Percentiles rank a stretch among this genome's conserved stretches.
Conservation (phyloP, 768 basidiomycete genomes). For the Naganishia friedmannii region DNA sequence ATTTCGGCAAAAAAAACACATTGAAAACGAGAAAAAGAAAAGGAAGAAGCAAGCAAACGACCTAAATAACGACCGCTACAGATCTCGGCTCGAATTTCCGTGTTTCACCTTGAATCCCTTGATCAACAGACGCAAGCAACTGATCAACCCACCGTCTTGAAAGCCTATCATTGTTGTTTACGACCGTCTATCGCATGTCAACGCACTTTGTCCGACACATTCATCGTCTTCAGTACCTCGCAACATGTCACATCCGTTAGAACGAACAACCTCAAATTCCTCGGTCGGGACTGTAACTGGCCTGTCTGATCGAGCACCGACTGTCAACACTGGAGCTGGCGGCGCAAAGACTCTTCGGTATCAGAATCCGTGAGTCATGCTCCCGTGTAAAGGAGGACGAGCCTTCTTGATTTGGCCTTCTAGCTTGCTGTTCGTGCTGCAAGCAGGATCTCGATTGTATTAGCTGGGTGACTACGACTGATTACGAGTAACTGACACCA, state of each 20-base stretch:
- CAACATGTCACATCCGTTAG: constrained; percentile 24
- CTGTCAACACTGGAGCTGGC: background rate
- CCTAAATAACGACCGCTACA: background rate
- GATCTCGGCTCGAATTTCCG: background rate
- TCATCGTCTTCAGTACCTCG: background rate
- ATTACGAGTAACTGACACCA: background rate
- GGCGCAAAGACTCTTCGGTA: constrained; percentile 8
- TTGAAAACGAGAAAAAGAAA: background rate
- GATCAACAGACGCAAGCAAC: background rate
- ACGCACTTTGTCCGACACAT: background rate
- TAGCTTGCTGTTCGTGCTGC: background rate
- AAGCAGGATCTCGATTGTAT: background rate
- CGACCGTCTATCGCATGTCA: background rate
- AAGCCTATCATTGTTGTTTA: background rate
- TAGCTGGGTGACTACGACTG: background rate
- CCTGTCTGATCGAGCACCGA: background rate
- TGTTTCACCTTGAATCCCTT: background rate
- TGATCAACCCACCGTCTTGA: background rate
- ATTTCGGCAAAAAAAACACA: background rate
- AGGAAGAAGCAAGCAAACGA: background rate
- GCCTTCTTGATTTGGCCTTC: background rate
- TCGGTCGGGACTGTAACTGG: constrained; percentile 5
- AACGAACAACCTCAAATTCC: constrained; percentile 12
- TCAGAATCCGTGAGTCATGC: background rate
- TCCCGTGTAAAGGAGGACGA: background rate